Conservation (phyloP, 305 asterid genomes). For the Euphrasia arctica region DNA sequence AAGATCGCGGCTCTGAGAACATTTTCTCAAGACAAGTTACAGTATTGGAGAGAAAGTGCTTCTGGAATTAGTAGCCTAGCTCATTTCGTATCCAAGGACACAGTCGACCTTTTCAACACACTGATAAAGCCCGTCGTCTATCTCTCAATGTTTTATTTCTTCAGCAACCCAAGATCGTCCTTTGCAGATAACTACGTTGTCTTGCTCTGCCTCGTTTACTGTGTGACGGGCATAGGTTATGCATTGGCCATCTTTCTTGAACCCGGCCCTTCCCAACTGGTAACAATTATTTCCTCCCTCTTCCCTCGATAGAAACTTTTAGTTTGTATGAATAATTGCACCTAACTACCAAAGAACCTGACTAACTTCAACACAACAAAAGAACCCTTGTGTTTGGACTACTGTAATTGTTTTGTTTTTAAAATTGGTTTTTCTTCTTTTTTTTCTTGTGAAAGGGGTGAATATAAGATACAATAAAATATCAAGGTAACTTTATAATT, state of each 20-base stretch:
- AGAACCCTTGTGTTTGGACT: no score
- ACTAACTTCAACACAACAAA: no score
- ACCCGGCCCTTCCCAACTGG: constrained; percentile 99
- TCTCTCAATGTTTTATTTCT: constrained; percentile 92
- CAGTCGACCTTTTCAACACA: constrained; percentile 76
- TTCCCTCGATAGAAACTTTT: no score
- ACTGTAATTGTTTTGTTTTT: no score
- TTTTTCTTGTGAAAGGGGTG: no score
- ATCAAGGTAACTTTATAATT: no score
- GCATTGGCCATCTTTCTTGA: constrained; percentile 85
- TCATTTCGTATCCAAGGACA: constrained; percentile 85
- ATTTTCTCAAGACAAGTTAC: constrained; percentile 87
- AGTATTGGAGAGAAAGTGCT: constrained; percentile 92
- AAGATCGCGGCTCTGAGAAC: constrained; percentile 90
- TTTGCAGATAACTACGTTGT: constrained; percentile 66
- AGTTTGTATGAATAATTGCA: no score
- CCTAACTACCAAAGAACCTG: no score
- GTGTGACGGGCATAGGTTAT: constrained; percentile 94
- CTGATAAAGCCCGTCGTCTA: constrained; percentile 88
- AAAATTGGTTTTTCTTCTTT: no score
- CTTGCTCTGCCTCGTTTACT: constrained; percentile 87
- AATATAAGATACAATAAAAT: no score
- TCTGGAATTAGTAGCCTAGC: constrained; percentile 94
- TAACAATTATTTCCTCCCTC: constrained; percentile 19
- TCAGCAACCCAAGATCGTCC: constrained; percentile 85